These are phyloP conservation scores for Leptographium radiaticola DNA, from an alignment of 2,329 filamentous ascomycete species.

Conservation along the genomic window DNA sequence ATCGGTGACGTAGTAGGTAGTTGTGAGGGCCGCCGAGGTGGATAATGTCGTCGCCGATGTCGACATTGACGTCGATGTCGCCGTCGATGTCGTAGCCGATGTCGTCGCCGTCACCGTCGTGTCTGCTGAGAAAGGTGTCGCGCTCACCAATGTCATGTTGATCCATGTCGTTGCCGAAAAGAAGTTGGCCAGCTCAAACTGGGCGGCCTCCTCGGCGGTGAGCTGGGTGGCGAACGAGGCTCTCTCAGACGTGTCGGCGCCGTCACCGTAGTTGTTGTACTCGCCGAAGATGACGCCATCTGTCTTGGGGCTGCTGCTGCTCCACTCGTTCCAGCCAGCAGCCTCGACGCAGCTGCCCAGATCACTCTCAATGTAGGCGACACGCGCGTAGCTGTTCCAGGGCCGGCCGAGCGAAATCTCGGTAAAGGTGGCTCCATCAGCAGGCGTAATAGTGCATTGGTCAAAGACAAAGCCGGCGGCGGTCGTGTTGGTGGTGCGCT, in stretches of 20 bases:
- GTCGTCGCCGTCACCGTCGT: too few relatives aligned
- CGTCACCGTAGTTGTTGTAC: slow-evolving; percentile 33
- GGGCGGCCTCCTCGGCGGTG: slow-evolving; percentile 13
- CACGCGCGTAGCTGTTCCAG: slow-evolving; percentile 31
- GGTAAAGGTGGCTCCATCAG: slow-evolving; percentile 21
- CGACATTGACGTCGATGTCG: neutral
- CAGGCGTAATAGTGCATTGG: slow-evolving; percentile 23
- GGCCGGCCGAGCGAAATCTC: slow-evolving; percentile 35
- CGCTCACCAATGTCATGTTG: slow-evolving; percentile 24
- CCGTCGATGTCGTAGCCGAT: neutral
- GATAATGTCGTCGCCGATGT: neutral
- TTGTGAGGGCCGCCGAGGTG: neutral
- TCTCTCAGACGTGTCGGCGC: slow-evolving; percentile 38
- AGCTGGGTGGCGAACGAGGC: slow-evolving; percentile 11
- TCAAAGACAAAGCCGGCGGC: slow-evolving; percentile 34
- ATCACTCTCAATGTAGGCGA: slow-evolving; percentile 27
- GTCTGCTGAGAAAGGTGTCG: slow-evolving; percentile 19
- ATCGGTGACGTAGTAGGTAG: neutral
- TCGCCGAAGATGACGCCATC: slow-evolving; percentile 26
- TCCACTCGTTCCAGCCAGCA: slow-evolving; percentile 37
- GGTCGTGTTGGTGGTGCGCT: slow-evolving; percentile 20
- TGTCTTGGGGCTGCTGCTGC: slow-evolving; percentile 18
- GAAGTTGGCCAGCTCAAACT: slow-evolving; percentile 26
- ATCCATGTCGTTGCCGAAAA: slow-evolving; percentile 27
- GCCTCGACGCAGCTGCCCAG: neutral